Percentiles rank a stretch among this genome's conserved stretches.
Evolutionary conservation across 495 filamentous ascomycete species (phyloP).

Genomic region (Apodospora peruviana): DNA sequence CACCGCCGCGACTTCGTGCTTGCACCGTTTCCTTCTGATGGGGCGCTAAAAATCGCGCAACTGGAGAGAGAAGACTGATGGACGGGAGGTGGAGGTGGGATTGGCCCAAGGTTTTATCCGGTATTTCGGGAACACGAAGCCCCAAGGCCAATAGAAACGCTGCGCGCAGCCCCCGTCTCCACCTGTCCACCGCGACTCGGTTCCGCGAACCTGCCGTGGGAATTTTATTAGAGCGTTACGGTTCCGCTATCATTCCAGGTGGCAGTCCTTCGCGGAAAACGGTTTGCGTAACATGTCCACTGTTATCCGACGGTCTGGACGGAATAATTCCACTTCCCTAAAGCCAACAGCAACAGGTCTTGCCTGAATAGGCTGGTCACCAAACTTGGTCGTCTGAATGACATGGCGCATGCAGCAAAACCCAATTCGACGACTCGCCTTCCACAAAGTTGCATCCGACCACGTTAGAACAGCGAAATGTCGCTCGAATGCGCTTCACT

Average conservation of each 20-base stretch:
- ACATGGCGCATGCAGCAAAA: constrained; percentile 10
- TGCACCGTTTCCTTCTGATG: too few species aligned
- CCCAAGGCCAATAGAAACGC: constrained; percentile 9
- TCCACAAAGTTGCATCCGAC: neutral
- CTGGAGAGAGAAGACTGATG: constrained; percentile 4
- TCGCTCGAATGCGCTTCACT: neutral
- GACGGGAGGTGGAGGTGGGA: constrained; percentile 3
- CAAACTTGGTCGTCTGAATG: neutral
- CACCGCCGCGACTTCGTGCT: too few species aligned
- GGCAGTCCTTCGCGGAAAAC: neutral
- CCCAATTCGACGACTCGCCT: neutral
- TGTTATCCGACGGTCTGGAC: neutral
- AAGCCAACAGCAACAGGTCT: neutral
- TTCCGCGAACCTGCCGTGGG: neutral
- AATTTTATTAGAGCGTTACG: neutral
- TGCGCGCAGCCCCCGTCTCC: neutral
- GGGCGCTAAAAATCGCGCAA: constrained; percentile 29
- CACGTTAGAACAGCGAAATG: neutral
- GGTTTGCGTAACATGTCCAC: neutral
- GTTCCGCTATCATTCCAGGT: neutral
- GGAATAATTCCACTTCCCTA: neutral
- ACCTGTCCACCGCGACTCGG: neutral
- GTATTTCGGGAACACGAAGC: constrained; percentile 10
- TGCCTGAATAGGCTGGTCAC: constrained; percentile 17
- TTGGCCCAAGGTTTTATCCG: constrained; percentile 16